phyloP scores from a whole-genome alignment of 306 rosid genomes.

The Castanea mollissima region DNA sequence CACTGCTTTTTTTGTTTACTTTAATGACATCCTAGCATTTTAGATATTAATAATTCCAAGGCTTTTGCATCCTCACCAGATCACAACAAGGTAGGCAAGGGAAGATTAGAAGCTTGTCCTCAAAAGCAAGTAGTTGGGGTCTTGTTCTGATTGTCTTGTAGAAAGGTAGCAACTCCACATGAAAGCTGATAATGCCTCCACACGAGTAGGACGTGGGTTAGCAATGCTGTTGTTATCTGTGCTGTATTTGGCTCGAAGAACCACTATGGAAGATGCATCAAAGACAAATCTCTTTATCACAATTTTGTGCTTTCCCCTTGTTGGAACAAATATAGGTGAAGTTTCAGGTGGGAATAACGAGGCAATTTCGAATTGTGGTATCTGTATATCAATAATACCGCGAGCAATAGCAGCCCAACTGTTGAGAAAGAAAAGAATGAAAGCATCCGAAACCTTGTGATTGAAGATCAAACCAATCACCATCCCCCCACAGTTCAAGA shows the following conservation, averaged over 20 bases:
- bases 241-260: not conserved
- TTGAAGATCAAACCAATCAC: conserved; percentile 20
- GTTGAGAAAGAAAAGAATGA: conserved; percentile 25
- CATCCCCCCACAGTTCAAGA: conserved; percentile 30
- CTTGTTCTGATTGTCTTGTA: not conserved
- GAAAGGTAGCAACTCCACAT: conserved; percentile 4
- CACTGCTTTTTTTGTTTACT: no score
- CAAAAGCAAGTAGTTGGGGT: no score
- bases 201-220: not conserved
- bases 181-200: conserved; percentile 11
- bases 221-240: not conserved
- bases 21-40: no score
- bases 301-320: not conserved
- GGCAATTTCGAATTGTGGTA: conserved; percentile 15
- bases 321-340: not conserved
- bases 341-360: conserved; percentile 6
- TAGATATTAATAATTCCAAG: no score
- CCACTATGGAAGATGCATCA: conserved; percentile 3
- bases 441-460: conserved; percentile 32
- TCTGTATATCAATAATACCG: not conserved
- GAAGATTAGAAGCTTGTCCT: no score
- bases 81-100: no score
- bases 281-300: conserved; percentile 13
- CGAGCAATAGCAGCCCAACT: conserved; percentile 27
- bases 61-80: no score